phyloP scores from a whole-genome alignment of 129 eudicot species.

The Artemisia argyi region DNA sequence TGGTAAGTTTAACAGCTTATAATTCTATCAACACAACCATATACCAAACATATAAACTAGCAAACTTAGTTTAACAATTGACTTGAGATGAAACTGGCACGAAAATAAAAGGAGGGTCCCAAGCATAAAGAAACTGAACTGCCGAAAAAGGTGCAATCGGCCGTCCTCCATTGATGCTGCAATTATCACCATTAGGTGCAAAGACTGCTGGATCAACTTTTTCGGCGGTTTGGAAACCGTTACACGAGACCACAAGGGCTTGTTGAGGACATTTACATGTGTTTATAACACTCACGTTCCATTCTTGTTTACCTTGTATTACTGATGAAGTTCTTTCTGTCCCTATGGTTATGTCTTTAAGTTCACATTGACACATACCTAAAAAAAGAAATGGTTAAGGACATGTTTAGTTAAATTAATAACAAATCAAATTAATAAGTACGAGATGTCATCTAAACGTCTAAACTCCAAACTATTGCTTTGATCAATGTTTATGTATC shows the following conservation, averaged over 20 bases:
- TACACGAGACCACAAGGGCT: slow-evolving; percentile 30
- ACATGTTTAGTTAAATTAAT: background rate
- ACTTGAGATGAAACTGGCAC: slow-evolving; percentile 36
- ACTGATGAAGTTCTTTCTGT: slow-evolving; percentile 25
- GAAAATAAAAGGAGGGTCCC: slow-evolving; percentile 42
- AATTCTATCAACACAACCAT: background rate
- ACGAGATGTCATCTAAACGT: too few relatives aligned
- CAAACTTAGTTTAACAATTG: slow-evolving; percentile 16
- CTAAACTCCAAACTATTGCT: too few relatives aligned
- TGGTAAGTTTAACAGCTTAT: background rate
- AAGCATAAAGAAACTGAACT: slow-evolving; percentile 36
- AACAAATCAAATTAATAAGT: background rate
- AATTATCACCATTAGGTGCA: slow-evolving; percentile 21
- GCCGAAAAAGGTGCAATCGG: slow-evolving; percentile 30
- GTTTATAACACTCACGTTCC: slow-evolving; percentile 38
- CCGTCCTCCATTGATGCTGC: slow-evolving; percentile 32
- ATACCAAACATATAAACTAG: background rate
- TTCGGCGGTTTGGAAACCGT: slow-evolving; percentile 33
- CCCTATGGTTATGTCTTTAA: slow-evolving; percentile 35
- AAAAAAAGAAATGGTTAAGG: background rate
- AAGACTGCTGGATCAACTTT: slow-evolving; percentile 34
- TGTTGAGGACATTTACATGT: slow-evolving; percentile 35
- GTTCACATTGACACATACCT: slow-evolving; percentile 33
- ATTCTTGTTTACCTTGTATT: slow-evolving; percentile 38
- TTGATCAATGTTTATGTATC: too few relatives aligned